Base-by-base conservation (phyloP, 108 stramenopile genomes). In the Aurantiochytrium sp. region DNA sequence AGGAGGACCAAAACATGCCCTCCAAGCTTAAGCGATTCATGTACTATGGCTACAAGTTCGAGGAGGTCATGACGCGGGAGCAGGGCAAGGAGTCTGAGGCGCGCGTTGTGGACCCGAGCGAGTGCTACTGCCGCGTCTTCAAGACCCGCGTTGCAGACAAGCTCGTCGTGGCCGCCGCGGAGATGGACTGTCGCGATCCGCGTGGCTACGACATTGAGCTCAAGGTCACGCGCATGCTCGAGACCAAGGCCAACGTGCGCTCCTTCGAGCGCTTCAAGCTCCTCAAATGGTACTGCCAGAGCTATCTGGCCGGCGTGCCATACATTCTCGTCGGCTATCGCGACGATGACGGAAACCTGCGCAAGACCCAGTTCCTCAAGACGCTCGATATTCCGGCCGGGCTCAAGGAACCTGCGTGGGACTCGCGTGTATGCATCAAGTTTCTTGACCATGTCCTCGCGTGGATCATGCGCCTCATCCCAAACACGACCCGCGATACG, bases 181-280 rank as follows among this genome's bases (percentile, higher is more conserved):
- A 86, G 86, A 86, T 86, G 54, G 86, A 86, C 86, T 55, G 86
- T 54, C 22, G 21, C 30, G 86, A 86, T 39, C n/a, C 31, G 12
- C 27, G 31, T 21, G 55, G 86, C 34, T 4, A 12, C 2, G 54
- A 86, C 37, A 22, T 86, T 4, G 86, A 86, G 22, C 41, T 86
- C 21, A 86, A 86, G 54, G 54, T 55, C 30, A 86, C 31, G 0
- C 32, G 54, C 10, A 12, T 86, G 8, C 37, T 86, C 21, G 52
- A 54, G 30, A 37, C 86, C 12, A 4, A 4, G 30, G 8, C 31
- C 17, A 34, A 55, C 12, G 55, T 86, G 34, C 54, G 86, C 4
- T 39, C 54, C 55, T 86, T 86, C 30, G 86, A 86, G 86, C 54
- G 86, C 36, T 86, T 86, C 86, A 86, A 86, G 55, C 54, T 86